Evolutionary conservation across 805 yeast genomes (phyloP).

Genomic region (Metschnikowia chrysomelidarum): DNA sequence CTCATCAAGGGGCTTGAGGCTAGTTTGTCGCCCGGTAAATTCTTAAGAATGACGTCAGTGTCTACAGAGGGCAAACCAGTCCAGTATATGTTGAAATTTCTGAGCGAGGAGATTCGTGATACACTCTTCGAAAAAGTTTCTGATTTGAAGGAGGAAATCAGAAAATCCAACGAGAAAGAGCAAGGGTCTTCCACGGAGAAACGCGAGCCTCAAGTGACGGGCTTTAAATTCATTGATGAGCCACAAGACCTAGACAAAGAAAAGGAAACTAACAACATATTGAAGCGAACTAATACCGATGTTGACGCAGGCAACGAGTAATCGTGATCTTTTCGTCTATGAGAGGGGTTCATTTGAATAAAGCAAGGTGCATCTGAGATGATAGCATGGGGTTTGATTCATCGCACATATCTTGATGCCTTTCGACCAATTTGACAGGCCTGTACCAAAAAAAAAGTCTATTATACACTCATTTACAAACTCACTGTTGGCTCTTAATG

Average conservation of each 20-base stretch:
- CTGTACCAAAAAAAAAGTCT: no score
- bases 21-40: slow-evolving; percentile 80
- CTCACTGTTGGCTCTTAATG: slow-evolving; percentile 33
- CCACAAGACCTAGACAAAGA: slow-evolving; percentile 1
- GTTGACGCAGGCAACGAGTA: slow-evolving; percentile 4
- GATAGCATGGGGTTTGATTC: no score
- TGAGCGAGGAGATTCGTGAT: slow-evolving; percentile 57
- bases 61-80: slow-evolving; percentile 62
- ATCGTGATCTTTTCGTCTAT: no score
- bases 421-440: no score
- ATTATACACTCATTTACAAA: no score
- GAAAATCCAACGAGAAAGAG: not conserved
- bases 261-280: not conserved
- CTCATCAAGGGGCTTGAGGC: slow-evolving; percentile 80
- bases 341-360: no score
- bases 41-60: slow-evolving; percentile 68
- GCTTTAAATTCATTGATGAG: slow-evolving; percentile 11
- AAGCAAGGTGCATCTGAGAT: no score
- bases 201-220: slow-evolving; percentile 5
- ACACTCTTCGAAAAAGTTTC: slow-evolving; percentile 53
- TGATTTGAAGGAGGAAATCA: slow-evolving; percentile 25
- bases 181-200: not conserved
- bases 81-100: slow-evolving; percentile 80
- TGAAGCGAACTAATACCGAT: slow-evolving; percentile 3
- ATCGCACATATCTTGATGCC: no score